Percentiles rank a stretch among this genome's conserved stretches.
Conservation (phyloP, 805 yeast species). For the Zygoascus tannicola region DNA sequence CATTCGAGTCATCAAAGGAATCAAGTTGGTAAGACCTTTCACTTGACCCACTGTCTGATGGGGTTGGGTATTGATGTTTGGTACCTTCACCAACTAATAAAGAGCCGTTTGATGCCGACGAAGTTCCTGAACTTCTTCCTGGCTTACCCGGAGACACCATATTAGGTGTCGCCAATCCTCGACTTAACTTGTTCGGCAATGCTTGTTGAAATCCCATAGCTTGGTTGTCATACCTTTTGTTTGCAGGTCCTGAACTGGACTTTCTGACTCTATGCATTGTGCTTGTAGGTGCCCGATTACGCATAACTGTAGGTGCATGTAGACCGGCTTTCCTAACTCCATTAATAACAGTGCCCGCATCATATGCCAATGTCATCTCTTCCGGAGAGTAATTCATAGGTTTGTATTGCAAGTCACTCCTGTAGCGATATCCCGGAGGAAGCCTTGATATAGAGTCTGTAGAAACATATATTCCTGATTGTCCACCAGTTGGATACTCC, state of each 20-base stretch:
- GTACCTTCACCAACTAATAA: not conserved
- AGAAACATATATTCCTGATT: not conserved
- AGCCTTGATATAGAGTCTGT: not conserved
- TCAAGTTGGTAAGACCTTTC: constrained; percentile 6
- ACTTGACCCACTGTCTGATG: constrained; percentile 19
- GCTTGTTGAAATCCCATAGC: not conserved
- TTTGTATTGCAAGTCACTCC: not conserved
- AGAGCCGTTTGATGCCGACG: constrained; percentile 1
- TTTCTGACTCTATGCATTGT: not conserved
- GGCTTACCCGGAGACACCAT: no score
- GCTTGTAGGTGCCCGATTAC: not conserved
- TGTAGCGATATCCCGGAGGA: not conserved
- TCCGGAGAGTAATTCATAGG: not conserved
- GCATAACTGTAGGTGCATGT: not conserved
- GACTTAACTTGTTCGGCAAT: not conserved
- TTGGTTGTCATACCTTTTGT: not conserved
- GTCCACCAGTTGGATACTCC: not conserved
- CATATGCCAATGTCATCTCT: not conserved
- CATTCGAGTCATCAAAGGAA: not conserved
- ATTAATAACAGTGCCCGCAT: not conserved
- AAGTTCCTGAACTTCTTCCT: not conserved
- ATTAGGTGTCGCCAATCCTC: not conserved
- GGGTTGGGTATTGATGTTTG: constrained; percentile 14
- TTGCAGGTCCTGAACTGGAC: not conserved
- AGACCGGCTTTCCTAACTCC: not conserved